Base-by-base conservation (phyloP, 441 rosid genomes). In the Biscutella auriculata region DNA sequence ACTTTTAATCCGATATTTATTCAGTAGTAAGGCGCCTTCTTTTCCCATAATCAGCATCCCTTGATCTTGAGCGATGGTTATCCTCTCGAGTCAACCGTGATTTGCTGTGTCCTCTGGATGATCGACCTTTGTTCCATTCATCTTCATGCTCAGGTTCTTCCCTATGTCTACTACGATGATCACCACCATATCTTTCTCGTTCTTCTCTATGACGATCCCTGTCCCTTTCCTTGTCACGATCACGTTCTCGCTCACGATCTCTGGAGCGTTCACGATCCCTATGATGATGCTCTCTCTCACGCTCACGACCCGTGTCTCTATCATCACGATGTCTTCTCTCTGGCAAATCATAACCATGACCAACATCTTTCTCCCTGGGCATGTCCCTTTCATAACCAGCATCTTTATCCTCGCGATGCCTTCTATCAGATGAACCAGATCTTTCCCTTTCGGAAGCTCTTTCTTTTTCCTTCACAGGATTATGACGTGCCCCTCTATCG, bases 31-130 rank as follows among this genome's bases (percentile, higher is more conserved):
- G 77, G 30, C 91, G 73, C 33, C 85, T 74, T 70, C 90, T 85
- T 78, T 83, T 88, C 57, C 90, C 87, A 77, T 81, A 83, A 65
- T 88, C 91, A 74, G 79, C 80, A 71, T 85, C 94, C 65, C 88
- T 83, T 43, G 91, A 81, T 62, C 84, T 73, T 23, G 94, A 78
- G 43, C 78, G 80, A 76, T 74, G 83, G 37, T 78, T 83, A 8
- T 82, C 89, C 66, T 84, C 88, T 39, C 76, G 79, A 40, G 81
- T 72, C 55, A 81, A 53, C 46, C 87, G 72, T 8, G 88, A 81
- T 69, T 80, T 85, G 70, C 79, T 79, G 66, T 75, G 87, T 44
- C 88, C 66, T 69, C 80, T 77, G 51, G 91, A 85, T 46, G 91
- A 80, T 15, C 78, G 71, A 8, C 83, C 77, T 71, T 76, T 75